Evolutionary conservation across 495 filamentous ascomycete species (phyloP), one percentile per base, ranked within the genome.

Genomic region (Aspergillus homomorphus): DNA sequence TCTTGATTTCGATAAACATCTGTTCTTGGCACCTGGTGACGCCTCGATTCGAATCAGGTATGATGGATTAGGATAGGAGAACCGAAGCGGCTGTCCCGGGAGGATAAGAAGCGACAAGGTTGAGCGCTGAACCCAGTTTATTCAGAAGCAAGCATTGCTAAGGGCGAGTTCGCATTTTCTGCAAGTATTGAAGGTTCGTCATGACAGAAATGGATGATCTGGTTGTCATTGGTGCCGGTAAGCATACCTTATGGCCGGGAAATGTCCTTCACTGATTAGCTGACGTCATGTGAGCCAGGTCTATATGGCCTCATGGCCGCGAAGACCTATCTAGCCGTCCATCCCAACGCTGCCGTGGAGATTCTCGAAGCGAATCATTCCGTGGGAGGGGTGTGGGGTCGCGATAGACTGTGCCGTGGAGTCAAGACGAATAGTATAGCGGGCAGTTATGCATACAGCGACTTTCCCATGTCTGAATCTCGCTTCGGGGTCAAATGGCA

Each of bases 401-500:
- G 33, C 2, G 33, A 38, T 38, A 38, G 33, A 12, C 33, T 38
- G 6, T 38, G 33, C 33, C 33, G 33, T 12, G 33, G 33, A 2
- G 33, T 66, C 16, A 58, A 61, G 18, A 61, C 59, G 1, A 61
- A 61, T 41, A 61, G 57, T 22, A 41, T 61, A 30, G 16, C 15
- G 4, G 61, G 65, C 14, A 53, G 59, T 3, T 71, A 69, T 48
- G 66, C 69, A n/a, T 71, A 63, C 56, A 42, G 53, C 21, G 68
- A 67, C 22, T 63, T 60, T 19, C 66, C 64, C 14, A 69, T 71
- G 66, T 51, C 42, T 8, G 23, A 18, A 7, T 2, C 24, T 4
- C 38, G 64, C 18, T 64, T 54, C 19, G 57, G 57, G 4, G 46
- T 58, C 8, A 52, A 51, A 4, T 18, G 21, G 10, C 45, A 64